These are phyloP conservation scores for Penicillium waksmanii DNA, from an alignment of 495 filamentous ascomycete species.

Conservation along the genomic window DNA sequence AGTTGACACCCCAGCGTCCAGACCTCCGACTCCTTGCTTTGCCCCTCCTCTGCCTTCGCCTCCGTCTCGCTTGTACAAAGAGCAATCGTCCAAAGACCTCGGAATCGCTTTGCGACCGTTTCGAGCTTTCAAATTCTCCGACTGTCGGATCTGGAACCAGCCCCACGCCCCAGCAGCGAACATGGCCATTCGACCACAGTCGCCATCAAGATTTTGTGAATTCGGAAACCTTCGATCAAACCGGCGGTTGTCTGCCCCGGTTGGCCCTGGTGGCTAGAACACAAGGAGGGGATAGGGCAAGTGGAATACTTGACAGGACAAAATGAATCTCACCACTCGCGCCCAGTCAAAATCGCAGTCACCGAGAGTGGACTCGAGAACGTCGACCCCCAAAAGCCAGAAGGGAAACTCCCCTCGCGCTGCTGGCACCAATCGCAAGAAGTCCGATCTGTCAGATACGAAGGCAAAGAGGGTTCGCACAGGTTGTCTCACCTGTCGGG, in stretches of 20 bases:
- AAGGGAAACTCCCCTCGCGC: constrained; percentile 26
- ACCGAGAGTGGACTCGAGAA: constrained; percentile 13
- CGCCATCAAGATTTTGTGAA: constrained; percentile 21
- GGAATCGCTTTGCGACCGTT: neutral
- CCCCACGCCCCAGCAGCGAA: constrained; percentile 18
- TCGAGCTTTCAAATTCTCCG: neutral
- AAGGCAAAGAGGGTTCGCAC: constrained; percentile 75
- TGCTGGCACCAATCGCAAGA: constrained; percentile 27
- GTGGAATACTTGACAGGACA: neutral
- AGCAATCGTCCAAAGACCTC: neutral
- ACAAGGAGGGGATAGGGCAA: neutral
- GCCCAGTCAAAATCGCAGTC: constrained; percentile 21
- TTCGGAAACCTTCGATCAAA: constrained; percentile 18
- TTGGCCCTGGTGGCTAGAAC: constrained; percentile 30
- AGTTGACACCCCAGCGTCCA: neutral
- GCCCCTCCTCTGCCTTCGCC: neutral
- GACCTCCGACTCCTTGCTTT: neutral
- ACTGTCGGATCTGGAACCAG: neutral
- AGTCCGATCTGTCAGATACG: constrained; percentile 29
- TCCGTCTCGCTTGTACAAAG: neutral
- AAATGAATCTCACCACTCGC: constrained; percentile 29
- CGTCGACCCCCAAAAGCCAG: constrained; percentile 25
- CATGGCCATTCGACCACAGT: constrained; percentile 31
- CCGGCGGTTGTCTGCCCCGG: constrained; percentile 13
- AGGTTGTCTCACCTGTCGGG: constrained; percentile 77